Evolutionary conservation across 1,139 yeast species (phyloP), one percentile per base, ranked within the genome.

Genomic region (Candida sanyaensis): DNA sequence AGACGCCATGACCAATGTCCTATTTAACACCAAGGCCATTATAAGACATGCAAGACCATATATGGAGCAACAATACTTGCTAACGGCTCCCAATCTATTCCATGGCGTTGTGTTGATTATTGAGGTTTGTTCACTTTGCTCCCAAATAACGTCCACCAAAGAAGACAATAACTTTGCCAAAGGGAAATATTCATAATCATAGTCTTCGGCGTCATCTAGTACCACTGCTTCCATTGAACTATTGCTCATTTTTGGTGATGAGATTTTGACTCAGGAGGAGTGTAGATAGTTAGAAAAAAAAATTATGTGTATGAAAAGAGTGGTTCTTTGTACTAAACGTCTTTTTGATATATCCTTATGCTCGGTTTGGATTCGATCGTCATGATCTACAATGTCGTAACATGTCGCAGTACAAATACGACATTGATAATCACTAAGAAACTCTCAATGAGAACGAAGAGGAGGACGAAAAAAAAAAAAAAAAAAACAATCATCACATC

Each of bases 1-100:
- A 6, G 86, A 77, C 0, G 91, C 91, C 67, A 86, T 80, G 6
- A 82, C 84, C 48, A 81, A 69, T 0, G 88, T 84, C 47, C 92
- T 66, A 62, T 86, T 86, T 59, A 86, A 67, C 1, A 85, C 59
- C 4, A 86, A 71, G 0, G 90, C 88, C 76, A 86, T 83, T 9
- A 78, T 65, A 73, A 86, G 77, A 62, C 91, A 63, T 42, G 71
- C 49, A 9, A 71, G 51, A 1, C 76, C 77, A 48, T 72, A 72
- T 26, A 66, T 54, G 7, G 76, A 70, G 47, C 68, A 67, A 47
- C 71, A 63, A 53, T 71, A 72, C 26, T 66, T 61, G 33, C 60
- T 52, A 26, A 69, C 42, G 40, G 65, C 55, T 31, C 57, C 56
- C 46, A 57, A 47, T 43, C 65, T 43, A 44, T 49, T 44, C 62